These are phyloP conservation scores for Silene coronaria DNA, from an alignment of 179 eudicot species.

Conservation along the genomic window DNA sequence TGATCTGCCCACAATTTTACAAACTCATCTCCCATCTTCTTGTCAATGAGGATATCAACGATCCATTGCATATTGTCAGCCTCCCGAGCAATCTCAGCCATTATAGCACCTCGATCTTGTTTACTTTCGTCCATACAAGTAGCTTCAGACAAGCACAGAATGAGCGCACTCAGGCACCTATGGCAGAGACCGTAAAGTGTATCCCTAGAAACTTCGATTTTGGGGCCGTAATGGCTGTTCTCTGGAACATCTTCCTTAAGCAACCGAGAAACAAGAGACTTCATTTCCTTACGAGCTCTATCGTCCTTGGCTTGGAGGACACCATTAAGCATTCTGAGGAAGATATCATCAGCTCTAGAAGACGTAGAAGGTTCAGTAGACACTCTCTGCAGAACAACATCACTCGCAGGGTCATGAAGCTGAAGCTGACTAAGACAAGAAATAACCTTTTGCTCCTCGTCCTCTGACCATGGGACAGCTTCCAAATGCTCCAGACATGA, in stretches of 20 bases:
- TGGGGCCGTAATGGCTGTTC: constrained; percentile 25
- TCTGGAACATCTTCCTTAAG: constrained; percentile 54
- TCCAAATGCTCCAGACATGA: constrained; percentile 80
- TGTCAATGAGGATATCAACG: constrained; percentile 63
- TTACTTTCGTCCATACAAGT: constrained; percentile 55
- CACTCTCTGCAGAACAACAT: constrained; percentile 68
- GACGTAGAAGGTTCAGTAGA: constrained; percentile 58
- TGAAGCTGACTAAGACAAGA: constrained; percentile 63
- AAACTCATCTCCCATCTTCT: constrained; percentile 72
- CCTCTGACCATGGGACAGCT: constrained; percentile 88
- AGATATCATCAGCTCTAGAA: constrained; percentile 51
- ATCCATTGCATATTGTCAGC: constrained; percentile 95
- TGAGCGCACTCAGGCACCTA: constrained; percentile 72
- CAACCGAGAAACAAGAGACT: constrained; percentile 54
- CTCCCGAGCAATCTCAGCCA: constrained; percentile 83
- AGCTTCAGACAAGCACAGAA: constrained; percentile 75
- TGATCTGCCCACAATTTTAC: constrained; percentile 88
- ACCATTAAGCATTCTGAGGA: constrained; percentile 50
- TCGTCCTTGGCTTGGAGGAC: constrained; percentile 87
- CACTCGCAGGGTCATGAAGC: constrained; percentile 38
- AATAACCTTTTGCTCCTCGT: constrained; percentile 69
- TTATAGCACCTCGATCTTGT: constrained; percentile 59
- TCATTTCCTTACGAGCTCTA: constrained; percentile 83
- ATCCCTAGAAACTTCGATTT: constrained; percentile 61
- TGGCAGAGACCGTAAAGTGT: constrained; percentile 69